A percentile compares a stretch with the other conserved stretches of the same genome.
These are phyloP conservation scores for Candida frijolesensis DNA, from an alignment of 1,139 yeast genomes.

Conservation along the genomic window DNA sequence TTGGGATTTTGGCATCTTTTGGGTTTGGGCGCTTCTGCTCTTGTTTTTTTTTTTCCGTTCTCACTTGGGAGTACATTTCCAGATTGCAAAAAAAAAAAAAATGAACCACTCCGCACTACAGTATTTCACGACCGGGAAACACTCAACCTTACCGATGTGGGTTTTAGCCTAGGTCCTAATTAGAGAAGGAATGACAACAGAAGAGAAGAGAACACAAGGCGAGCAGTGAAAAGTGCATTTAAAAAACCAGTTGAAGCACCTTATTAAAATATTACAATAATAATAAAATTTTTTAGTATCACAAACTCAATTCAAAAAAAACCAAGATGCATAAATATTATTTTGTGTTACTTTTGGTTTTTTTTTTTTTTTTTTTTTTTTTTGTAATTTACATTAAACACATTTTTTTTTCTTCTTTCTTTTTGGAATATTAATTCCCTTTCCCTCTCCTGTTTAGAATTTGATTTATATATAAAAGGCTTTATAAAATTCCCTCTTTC, in stretches of 20 bases:
- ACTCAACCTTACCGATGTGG: too few relatives aligned
- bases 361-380: conserved; percentile 1
- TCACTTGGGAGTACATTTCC: background rate
- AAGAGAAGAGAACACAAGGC: background rate
- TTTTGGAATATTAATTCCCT: conserved; percentile 2
- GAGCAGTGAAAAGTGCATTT: too few relatives aligned
- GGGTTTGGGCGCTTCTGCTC: too few relatives aligned
- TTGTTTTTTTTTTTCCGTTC: background rate
- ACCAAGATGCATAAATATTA: conserved; percentile 1
- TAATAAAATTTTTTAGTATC: background rate
- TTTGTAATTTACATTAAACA: conserved; percentile 3
- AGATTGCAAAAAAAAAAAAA: background rate
- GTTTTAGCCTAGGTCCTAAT: too few relatives aligned
- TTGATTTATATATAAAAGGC: background rate
- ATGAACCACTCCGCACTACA: background rate
- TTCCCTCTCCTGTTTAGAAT: background rate
- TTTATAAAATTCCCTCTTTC: background rate
- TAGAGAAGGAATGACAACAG: background rate
- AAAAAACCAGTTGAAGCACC: background rate
- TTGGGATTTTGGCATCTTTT: background rate
- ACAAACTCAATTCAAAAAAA: conserved; percentile 1
- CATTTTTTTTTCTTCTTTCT: conserved; percentile 3
- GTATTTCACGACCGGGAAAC: background rate
- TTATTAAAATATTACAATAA: conserved; percentile 1
- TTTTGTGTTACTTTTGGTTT: background rate